Evolutionary conservation across 305 asterid genomes (phyloP).

Genomic region (Lippia alba): DNA sequence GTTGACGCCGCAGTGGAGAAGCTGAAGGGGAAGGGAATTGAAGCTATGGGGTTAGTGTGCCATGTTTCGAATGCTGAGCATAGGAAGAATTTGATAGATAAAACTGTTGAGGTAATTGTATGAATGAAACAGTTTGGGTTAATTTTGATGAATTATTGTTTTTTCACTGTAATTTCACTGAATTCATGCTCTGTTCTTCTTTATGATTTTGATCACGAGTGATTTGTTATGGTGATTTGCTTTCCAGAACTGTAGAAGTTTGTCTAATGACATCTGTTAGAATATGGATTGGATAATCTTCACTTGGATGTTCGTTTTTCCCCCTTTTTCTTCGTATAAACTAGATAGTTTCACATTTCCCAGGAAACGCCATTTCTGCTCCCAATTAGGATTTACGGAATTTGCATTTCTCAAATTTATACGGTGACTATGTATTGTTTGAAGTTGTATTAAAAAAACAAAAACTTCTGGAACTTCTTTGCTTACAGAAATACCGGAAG

Average conservation of each 20-base stretch:
- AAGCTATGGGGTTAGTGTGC: slow-evolving; percentile 74
- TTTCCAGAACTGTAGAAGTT: background rate
- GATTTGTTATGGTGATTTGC: background rate
- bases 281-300: slow-evolving; percentile 1
- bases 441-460: background rate
- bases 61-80: slow-evolving; percentile 84
- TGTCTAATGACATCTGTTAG: background rate
- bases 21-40: slow-evolving; percentile 63
- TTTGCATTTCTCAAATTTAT: slow-evolving; percentile 16
- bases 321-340: background rate
- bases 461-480: background rate
- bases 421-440: background rate
- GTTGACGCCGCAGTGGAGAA: slow-evolving; percentile 81
- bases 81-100: slow-evolving; percentile 70
- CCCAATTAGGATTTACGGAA: slow-evolving; percentile 12
- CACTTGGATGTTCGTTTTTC: background rate
- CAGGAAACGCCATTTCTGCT: background rate
- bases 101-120: slow-evolving; percentile 67
- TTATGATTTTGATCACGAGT: background rate
- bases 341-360: background rate
- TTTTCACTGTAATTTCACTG: background rate
- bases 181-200: slow-evolving; percentile 9
- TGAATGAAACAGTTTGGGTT: background rate
- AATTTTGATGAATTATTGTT: background rate
- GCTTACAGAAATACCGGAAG: slow-evolving; percentile 78